Percentiles rank a stretch among this genome's conserved stretches.
Evolutionary conservation across 169 alveolate species (phyloP).

Genomic region (Plasmodium sp.): DNA sequence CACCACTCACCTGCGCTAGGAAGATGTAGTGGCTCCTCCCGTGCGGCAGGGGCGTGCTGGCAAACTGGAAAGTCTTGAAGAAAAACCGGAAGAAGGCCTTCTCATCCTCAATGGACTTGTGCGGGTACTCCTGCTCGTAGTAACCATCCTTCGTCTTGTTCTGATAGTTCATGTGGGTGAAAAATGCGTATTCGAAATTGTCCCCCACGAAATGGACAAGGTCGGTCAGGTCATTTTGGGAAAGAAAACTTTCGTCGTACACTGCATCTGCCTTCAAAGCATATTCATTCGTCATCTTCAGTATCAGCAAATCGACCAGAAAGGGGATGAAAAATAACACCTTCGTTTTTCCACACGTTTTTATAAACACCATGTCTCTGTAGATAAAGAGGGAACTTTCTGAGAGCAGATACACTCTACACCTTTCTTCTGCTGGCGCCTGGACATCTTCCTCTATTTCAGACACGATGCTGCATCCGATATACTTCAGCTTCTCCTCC

Average conservation of each 20-base stretch:
- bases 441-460: conserved; percentile 36
- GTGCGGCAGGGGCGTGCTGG: conserved; percentile 27
- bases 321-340: conserved; percentile 64
- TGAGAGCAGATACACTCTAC: conserved; percentile 46
- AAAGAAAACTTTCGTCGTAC: conserved; percentile 29
- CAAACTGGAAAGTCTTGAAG: conserved; percentile 17
- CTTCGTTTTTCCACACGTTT: conserved; percentile 68
- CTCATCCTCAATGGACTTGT: conserved; percentile 59
- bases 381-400: conserved; percentile 56
- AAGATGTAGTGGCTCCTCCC: conserved; percentile 44
- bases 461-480: conserved; percentile 57
- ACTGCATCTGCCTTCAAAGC: background rate
- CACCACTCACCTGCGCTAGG: background rate
- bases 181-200: conserved; percentile 26
- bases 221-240: background rate
- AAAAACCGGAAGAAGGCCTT: conserved; percentile 33
- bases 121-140: conserved; percentile 69
- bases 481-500: conserved; percentile 21
- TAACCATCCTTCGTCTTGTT: conserved; percentile 31
- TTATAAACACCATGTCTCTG: conserved; percentile 15
- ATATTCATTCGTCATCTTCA: background rate
- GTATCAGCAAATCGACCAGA: conserved; percentile 32
- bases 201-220: background rate
- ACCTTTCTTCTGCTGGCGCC: conserved; percentile 5
- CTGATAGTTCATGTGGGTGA: conserved; percentile 69